These are phyloP conservation scores for Phragmites australis DNA, from an alignment of 176 grass and related monocot genomes.

Conservation along the genomic window DNA sequence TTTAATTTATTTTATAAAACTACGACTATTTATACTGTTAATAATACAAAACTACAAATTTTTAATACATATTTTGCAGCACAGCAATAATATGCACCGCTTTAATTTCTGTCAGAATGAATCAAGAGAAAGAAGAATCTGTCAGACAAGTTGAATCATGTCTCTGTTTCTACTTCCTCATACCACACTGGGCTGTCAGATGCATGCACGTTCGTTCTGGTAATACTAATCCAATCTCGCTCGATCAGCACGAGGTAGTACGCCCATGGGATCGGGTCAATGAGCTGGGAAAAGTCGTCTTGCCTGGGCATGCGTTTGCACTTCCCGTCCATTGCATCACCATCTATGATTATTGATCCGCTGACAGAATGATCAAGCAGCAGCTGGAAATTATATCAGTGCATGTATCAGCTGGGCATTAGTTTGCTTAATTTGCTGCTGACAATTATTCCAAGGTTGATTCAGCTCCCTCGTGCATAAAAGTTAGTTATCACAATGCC, in stretches of 20 bases:
- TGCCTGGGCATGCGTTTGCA: conserved; percentile 2
- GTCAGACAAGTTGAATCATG: neutral
- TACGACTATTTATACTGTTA: too few species aligned
- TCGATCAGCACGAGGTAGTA: neutral
- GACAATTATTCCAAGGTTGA: neutral
- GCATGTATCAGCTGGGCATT: too few species aligned
- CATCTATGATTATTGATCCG: neutral
- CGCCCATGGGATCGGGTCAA: neutral
- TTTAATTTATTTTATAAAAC: too few species aligned
- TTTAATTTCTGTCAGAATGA: neutral
- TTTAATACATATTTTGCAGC: too few species aligned
- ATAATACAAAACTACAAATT: too few species aligned
- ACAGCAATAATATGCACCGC: too few species aligned
- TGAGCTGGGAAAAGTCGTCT: neutral
- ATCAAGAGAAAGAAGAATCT: neutral
- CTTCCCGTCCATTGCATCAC: neutral
- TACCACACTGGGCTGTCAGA: neutral
- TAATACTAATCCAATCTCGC: too few species aligned
- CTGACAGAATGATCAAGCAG: neutral
- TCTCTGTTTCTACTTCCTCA: neutral
- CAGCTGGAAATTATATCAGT: neutral
- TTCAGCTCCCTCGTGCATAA: neutral
- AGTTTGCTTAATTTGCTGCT: neutral
- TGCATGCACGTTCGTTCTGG: neutral
- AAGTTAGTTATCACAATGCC: neutral